Evolutionary conservation across 345 rosid genomes (phyloP), one percentile per base, ranked within the genome.

Genomic region (Passiflora organensis): DNA sequence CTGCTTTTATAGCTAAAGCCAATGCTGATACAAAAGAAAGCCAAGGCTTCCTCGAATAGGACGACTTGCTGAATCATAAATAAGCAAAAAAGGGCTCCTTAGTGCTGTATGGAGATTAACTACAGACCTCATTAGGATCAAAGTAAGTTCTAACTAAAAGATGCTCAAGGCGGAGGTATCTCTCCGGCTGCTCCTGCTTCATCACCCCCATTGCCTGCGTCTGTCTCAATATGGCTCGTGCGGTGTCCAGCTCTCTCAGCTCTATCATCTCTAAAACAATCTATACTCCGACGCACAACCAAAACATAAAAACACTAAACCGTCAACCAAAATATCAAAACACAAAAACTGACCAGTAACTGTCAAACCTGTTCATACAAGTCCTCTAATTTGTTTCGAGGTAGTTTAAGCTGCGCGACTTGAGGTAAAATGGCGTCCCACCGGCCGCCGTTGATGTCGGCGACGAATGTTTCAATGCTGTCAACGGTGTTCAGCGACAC

Each of bases 101-200:
- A n/a, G n/a, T n/a, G n/a, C n/a, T n/a, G n/a, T n/a, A n/a, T n/a
- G n/a, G n/a, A n/a, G n/a, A n/a, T n/a, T n/a, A n/a, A n/a, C n/a
- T n/a, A n/a, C n/a, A 58, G 25, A 93, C 97, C 96, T 93, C 99
- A 68, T 80, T 83, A 0, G 99, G 95, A 76, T 89, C 97, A 71
- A 89, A 93, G 62, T 93, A 93, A 53, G 96, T 83, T 74, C 95
- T 80, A 65, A 93, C 97, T 38, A 93, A 79, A 44, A 89, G 93
- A 80, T 93, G 97, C 71, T 93, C 95, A 28, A 93, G 95, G 46
- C 80, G 68, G 86, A 93, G 74, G 78, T 89, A 89, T 80, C 99
- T 81, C 53, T 86, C 96, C 18, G 99, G 89, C 72, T 89, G 94
- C 80, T 93, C 99, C 81, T 93, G 99, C 80, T 89, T 93, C 99